Evolutionary conservation across 805 yeast species (phyloP).

Genomic region (Zygosaccharomyces siamensis): DNA sequence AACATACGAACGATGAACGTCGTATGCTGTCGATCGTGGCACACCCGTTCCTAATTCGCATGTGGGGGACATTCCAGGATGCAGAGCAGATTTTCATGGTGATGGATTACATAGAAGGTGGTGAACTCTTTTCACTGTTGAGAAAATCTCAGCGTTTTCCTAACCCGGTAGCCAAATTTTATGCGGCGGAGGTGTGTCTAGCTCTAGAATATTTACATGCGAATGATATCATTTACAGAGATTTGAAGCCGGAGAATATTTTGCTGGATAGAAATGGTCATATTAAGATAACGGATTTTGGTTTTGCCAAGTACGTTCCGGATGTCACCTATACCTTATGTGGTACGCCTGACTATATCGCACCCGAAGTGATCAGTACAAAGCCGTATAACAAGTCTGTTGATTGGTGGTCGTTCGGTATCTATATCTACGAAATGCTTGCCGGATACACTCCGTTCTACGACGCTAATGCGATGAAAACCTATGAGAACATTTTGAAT

Average conservation of each 20-base stretch:
- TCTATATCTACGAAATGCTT: slow-evolving; percentile 87
- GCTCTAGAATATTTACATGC: slow-evolving; percentile 86
- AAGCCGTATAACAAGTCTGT: slow-evolving; percentile 93
- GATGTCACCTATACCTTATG: slow-evolving; percentile 92
- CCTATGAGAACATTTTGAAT: slow-evolving; percentile 83
- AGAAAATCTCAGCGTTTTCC: slow-evolving; percentile 90
- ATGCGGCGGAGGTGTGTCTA: slow-evolving; percentile 83
- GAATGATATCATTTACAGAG: slow-evolving; percentile 84
- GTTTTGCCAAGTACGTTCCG: slow-evolving; percentile 89
- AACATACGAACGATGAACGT: slow-evolving; percentile 93
- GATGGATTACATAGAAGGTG: slow-evolving; percentile 96
- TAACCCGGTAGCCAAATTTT: slow-evolving; percentile 92
- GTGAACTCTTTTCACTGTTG: slow-evolving; percentile 80
- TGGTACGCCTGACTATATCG: slow-evolving; percentile 95
- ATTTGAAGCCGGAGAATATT: slow-evolving; percentile 89
- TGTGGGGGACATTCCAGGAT: slow-evolving; percentile 98
- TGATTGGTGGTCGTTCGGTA: slow-evolving; percentile 98
- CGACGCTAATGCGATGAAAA: slow-evolving; percentile 88
- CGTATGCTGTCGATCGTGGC: slow-evolving; percentile 80
- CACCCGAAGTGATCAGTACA: slow-evolving; percentile 91
- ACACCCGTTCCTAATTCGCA: slow-evolving; percentile 85
- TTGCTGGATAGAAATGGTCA: slow-evolving; percentile 85
- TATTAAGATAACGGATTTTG: slow-evolving; percentile 88
- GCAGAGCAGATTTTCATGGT: slow-evolving; percentile 80
- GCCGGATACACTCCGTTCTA: slow-evolving; percentile 94